Base-by-base conservation (phyloP, 1,139 yeast species). In the Citeromyces siamensis region DNA sequence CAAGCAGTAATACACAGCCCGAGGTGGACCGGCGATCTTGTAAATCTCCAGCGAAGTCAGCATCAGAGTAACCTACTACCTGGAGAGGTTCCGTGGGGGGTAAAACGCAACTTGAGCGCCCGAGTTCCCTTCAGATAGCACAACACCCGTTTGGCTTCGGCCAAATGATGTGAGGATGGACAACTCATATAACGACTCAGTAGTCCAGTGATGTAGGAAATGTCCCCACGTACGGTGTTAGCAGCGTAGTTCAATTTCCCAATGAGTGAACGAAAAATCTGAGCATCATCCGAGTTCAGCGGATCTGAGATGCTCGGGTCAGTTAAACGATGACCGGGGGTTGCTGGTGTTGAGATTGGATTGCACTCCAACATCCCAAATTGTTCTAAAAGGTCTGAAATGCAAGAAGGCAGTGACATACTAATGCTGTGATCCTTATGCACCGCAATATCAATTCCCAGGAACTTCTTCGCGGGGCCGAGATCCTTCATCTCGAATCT, bases 121-220 rank as follows among this genome's bases (percentile, higher is more conserved):
- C 20, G 27, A 3, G 43, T 40, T 12, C 32, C 35, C 13, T 32
- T 33, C 6, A 38, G 21, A 14, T 35, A 40, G 31, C 40, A 33
- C 13, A 37, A 31, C 23, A 32, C 13, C 26, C 19, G 5, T 29
- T 39, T 34, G 32, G 34, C 35, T 9, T 12, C 28, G 13, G 14
- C 14, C 28, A 12, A 23, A 23, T 23, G 10, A 23, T n/a, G 10
- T 14, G 10, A 12, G 10, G 10, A n/a, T 5, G 28, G 8, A 4
- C 13, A 5, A 5, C 13, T 5, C 6, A 23, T 12, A 23, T 23
- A 23, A n/a, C 28, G 28, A 14, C 14, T 5, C 28, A 23, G 8
- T 4, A 23, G 5, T 5, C 28, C 28, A 5, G 13, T 14, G 6
- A 14, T 14, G 10, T 23, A 23, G 28, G 8, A 5, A 8, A 23